Conservation (phyloP, 2,329 filamentous ascomycete genomes). For the Furcasterigmium furcatum region DNA sequence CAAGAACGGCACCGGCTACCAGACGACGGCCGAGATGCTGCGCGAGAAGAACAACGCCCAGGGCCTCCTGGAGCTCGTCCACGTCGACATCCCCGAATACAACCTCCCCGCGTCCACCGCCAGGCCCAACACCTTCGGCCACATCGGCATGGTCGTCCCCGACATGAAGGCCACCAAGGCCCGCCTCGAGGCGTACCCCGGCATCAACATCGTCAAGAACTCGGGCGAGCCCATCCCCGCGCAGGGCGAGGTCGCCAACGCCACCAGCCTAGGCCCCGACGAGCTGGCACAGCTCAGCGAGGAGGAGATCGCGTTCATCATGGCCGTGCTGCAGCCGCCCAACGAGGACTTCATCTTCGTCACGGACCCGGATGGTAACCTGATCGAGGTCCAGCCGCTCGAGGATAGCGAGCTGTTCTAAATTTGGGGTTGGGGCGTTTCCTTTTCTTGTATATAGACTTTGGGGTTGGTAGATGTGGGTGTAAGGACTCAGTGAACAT, state of each 20-base stretch:
- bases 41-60: slow-evolving; percentile 28
- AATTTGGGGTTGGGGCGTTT: not conserved
- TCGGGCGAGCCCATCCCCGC: slow-evolving; percentile 12
- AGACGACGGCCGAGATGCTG: slow-evolving; percentile 25
- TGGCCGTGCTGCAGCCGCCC: slow-evolving; percentile 7
- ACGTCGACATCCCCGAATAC: slow-evolving; percentile 16
- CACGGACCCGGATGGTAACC: slow-evolving; percentile 19
- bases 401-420: slow-evolving; percentile 2
- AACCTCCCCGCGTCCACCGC: slow-evolving; percentile 14
- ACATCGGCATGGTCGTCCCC: slow-evolving; percentile 31
- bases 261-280: slow-evolving; percentile 9
- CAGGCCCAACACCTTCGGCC: slow-evolving; percentile 24
- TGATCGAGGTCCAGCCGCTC: slow-evolving; percentile 19
- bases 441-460: too few relatives aligned
- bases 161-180: slow-evolving; percentile 22
- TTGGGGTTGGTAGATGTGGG: too few relatives aligned
- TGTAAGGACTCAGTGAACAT: too few relatives aligned
- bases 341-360: slow-evolving; percentile 14
- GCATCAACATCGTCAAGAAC: slow-evolving; percentile 22
- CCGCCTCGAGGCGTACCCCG: slow-evolving; percentile 14
- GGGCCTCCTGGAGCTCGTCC: slow-evolving; percentile 27
- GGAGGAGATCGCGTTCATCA: slow-evolving; percentile 6
- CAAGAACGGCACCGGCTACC: slow-evolving; percentile 31
- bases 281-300: slow-evolving; percentile 8
- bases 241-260: slow-evolving; percentile 9